phyloP scores from a whole-genome alignment of 345 rosid genomes.

The Cardamine occulta region DNA sequence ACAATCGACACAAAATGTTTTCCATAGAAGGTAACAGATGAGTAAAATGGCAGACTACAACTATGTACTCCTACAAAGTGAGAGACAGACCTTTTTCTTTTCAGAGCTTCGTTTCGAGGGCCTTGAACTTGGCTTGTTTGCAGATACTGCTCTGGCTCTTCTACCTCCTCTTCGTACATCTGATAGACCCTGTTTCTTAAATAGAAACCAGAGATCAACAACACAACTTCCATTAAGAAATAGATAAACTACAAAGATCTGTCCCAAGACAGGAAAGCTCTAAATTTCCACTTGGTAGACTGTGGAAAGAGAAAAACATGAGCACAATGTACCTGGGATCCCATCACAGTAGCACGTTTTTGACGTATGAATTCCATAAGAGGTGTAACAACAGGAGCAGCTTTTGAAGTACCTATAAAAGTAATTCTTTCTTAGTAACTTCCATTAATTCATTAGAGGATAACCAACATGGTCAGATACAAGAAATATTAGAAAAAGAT shows the following conservation, averaged over 20 bases:
- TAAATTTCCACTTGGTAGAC: background rate
- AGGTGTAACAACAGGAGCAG: constrained; percentile 63
- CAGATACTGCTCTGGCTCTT: constrained; percentile 53
- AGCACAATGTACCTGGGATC: constrained; percentile 53
- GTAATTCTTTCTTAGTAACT: background rate
- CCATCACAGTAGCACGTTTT: constrained; percentile 66
- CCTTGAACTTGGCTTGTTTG: constrained; percentile 49
- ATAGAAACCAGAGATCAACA: constrained; percentile 31
- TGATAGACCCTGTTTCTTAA: constrained; percentile 48
- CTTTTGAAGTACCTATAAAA: constrained; percentile 53
- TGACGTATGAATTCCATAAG: constrained; percentile 84
- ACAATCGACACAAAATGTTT: background rate
- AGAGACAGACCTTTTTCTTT: constrained; percentile 61
- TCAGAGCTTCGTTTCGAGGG: constrained; percentile 52
- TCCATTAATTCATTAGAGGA: background rate
- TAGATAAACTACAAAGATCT: background rate
- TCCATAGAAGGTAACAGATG: background rate
- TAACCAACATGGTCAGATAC: background rate
- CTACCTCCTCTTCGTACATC: constrained; percentile 52
- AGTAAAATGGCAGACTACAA: constrained; percentile 21
- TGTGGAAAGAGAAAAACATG: background rate
- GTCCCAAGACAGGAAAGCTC: background rate
- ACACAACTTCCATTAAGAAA: background rate
- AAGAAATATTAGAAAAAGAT: background rate
- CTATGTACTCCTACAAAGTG: constrained; percentile 2